Evolutionary conservation across 1,284 basidiomycete species (phyloP).

Genomic region (Volvariella volvacea): DNA sequence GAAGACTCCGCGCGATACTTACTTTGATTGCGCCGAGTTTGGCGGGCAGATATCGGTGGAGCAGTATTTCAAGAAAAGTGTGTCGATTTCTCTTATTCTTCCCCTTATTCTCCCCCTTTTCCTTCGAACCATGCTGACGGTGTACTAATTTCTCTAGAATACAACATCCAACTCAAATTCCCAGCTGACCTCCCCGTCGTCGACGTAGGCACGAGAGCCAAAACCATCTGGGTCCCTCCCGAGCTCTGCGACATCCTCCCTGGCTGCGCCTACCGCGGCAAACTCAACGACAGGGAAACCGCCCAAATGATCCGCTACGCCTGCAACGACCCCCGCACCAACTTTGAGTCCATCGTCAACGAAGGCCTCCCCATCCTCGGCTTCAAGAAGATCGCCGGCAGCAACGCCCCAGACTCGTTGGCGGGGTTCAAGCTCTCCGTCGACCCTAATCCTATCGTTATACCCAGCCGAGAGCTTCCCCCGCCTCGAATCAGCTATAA

Average conservation of each 20-base stretch:
- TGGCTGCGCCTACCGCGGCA: slow-evolving; percentile 47
- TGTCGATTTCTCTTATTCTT: no score
- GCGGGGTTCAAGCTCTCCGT: slow-evolving; percentile 51
- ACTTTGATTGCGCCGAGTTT: slow-evolving; percentile 48
- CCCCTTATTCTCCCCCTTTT: background rate
- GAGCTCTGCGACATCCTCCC: slow-evolving; percentile 62
- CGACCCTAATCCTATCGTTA: slow-evolving; percentile 45
- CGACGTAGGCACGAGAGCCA: slow-evolving; percentile 40
- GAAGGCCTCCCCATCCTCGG: slow-evolving; percentile 53
- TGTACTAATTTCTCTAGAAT: slow-evolving; percentile 34
- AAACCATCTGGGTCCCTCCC: slow-evolving; percentile 48
- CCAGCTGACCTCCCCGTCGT: slow-evolving; percentile 53
- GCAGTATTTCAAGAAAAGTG: slow-evolving; percentile 54
- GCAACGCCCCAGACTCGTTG: slow-evolving; percentile 22
- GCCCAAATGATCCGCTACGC: slow-evolving; percentile 60
- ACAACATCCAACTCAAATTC: slow-evolving; percentile 42
- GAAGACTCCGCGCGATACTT: slow-evolving; percentile 36
- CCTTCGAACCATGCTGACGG: background rate
- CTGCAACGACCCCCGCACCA: slow-evolving; percentile 50
- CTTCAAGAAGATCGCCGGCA: slow-evolving; percentile 21
- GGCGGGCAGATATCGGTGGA: slow-evolving; percentile 47
- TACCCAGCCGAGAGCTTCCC: slow-evolving; percentile 56
- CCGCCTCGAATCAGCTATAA: slow-evolving; percentile 52
- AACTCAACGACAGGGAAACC: slow-evolving; percentile 47
- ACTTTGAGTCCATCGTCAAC: slow-evolving; percentile 49